A percentile compares a stretch with the other conserved stretches of the same genome.
Conservation (phyloP, 2,329 filamentous ascomycete genomes). For the Elsinoe fawcettii region DNA sequence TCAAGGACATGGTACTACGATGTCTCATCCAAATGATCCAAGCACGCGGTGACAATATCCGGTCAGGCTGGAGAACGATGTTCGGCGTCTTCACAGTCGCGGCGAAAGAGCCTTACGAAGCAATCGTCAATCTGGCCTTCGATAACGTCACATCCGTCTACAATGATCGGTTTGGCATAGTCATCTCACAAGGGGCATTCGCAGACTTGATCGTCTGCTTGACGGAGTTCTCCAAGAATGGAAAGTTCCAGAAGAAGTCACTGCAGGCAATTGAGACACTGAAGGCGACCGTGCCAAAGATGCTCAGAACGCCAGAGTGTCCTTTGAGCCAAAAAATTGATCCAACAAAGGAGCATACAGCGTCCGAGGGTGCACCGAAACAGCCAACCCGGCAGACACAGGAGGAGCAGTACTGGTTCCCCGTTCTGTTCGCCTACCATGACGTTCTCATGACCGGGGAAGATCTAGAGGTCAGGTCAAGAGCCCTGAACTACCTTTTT, state of each 20-base stretch:
- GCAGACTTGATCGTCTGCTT: constrained; percentile 93
- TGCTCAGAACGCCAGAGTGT: constrained; percentile 93
- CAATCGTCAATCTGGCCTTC: constrained; percentile 92
- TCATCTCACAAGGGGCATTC: constrained; percentile 94
- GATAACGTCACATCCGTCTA: constrained; percentile 96
- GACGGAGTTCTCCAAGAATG: constrained; percentile 98
- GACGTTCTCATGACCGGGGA: constrained; percentile 99
- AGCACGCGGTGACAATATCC: constrained; percentile 89
- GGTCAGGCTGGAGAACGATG: constrained; percentile 98
- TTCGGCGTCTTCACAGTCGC: constrained; percentile 98
- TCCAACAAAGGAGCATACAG: constrained; percentile 42
- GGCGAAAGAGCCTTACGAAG: constrained; percentile 81
- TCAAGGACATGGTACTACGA: constrained; percentile 94
- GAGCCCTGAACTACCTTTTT: constrained; percentile 91
- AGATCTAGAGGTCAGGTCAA: constrained; percentile 85
- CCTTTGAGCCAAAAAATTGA: constrained; percentile 65
- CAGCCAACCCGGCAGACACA: constrained; percentile 73
- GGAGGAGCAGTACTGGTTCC: constrained; percentile 98
- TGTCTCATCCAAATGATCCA: constrained; percentile 99
- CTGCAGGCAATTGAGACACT: constrained; percentile 90
- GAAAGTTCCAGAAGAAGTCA: constrained; percentile 97
- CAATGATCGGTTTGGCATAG: constrained; percentile 87
- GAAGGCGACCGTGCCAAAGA: constrained; percentile 86
- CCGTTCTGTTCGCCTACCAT: constrained; percentile 94
- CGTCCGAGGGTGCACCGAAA: constrained; percentile 46